Base-by-base conservation (phyloP, 495 filamentous ascomycete genomes). In the Daldinia bambusicola region DNA sequence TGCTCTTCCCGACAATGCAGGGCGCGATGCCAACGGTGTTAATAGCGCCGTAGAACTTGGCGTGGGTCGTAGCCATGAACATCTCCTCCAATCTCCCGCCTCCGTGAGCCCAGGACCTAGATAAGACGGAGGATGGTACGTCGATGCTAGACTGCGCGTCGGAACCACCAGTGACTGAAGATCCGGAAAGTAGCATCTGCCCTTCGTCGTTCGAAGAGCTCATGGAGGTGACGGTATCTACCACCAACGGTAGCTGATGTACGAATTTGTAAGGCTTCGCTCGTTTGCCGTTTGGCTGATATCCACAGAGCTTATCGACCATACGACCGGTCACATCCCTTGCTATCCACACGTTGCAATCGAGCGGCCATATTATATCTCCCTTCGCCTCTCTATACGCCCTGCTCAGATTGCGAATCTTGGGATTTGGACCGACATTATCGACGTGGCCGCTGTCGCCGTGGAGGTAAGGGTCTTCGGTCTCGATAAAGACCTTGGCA, bases 41-140 rank as follows among this genome's bases (percentile, higher is more conserved):
- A 85, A 98, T 98, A 63, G 95, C 95, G 20, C 91, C 92, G 82
- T 99, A 99, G 85, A 99, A 97, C 75, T 99, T 99, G 58, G 94
- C 94, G 79, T 99, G 96, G 0, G 93, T 90, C 8, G 93, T 94
- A 0, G 94, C 90, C 82, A 98, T 88, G 82, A 99, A 99, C 78
- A 92, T 86, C 74, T 98, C 95, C 74, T 99, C 96, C 0, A 99
- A 84, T 2, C 93, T 84, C 34, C 93, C 94, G n/a, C 95, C 95
- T 41, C 87, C 87, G 14, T 78, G 74, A 2, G 63, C 67, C 69
- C 70, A 65, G 2, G 74, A 45, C 73, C 84, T 34, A 68, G 79
- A 76, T 16, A 56, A 53, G 53, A 78, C 43, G 53, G 79, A 74
- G 20, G 74, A 67, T 0, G 74, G 68, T 6, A 74, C 75, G 12